These are phyloP conservation scores for Amaranthus palmeri DNA, from an alignment of 148 eudicot genomes.

Conservation along the genomic window DNA sequence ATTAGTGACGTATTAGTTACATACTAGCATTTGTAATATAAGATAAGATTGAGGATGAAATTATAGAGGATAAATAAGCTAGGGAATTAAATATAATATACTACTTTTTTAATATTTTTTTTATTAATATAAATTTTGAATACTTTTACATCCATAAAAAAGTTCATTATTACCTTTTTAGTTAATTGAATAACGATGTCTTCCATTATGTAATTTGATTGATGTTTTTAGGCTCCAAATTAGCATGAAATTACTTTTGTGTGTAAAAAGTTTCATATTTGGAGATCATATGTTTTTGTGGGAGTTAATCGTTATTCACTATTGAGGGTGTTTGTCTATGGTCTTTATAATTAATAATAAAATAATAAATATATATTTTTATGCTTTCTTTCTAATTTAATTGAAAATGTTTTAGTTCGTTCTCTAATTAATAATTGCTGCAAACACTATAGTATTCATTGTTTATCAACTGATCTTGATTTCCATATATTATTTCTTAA, in stretches of 20 bases:
- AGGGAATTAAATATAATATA: too few relatives aligned
- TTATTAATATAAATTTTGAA: too few relatives aligned
- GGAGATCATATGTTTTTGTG: neutral
- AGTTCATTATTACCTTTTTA: neutral
- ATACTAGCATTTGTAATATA: conserved; percentile 7
- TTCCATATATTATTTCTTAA: too few relatives aligned
- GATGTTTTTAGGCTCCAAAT: neutral
- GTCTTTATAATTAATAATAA: neutral
- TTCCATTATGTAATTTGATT: conserved; percentile 7
- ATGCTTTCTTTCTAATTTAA: too few relatives aligned
- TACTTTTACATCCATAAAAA: too few relatives aligned
- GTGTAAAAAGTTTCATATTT: conserved; percentile 13
- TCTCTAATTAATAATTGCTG: too few relatives aligned
- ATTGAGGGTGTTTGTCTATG: neutral
- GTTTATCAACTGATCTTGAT: too few relatives aligned
- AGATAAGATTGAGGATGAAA: neutral
- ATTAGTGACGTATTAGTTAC: conserved; percentile 18
- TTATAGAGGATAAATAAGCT: too few relatives aligned
- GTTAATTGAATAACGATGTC: conserved; percentile 9
- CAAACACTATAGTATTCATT: too few relatives aligned
- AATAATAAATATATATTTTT: too few relatives aligned
- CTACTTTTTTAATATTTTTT: too few relatives aligned
- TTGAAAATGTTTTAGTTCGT: too few relatives aligned
- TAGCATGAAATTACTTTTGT: conserved; percentile 6
- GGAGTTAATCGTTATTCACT: neutral